Evolutionary conservation across 129 eudicot genomes (phyloP).

Genomic region (Logfia minima): DNA sequence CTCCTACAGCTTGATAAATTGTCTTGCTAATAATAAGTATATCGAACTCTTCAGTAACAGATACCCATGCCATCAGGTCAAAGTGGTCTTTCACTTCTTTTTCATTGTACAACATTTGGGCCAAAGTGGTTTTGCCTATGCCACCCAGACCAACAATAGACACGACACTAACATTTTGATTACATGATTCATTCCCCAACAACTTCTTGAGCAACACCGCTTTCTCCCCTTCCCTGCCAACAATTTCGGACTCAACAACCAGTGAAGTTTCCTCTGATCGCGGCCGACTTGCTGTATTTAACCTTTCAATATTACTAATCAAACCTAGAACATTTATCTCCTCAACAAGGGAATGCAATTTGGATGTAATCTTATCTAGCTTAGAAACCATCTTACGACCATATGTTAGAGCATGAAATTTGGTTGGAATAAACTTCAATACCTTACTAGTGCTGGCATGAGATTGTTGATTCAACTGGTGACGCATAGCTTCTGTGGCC

Average conservation of each 20-base stretch:
- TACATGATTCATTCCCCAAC: background rate
- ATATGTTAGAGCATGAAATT: background rate
- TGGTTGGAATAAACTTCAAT: background rate
- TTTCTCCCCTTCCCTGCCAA: slow-evolving; percentile 8
- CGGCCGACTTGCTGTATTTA: background rate
- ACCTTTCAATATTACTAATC: background rate
- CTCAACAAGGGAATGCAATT: background rate
- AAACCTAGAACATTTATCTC: background rate
- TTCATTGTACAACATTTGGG: background rate
- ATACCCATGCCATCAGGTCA: slow-evolving; percentile 2
- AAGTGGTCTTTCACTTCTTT: background rate
- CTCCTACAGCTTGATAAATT: background rate
- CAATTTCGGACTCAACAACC: background rate
- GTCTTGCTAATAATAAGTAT: background rate
- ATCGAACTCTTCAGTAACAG: slow-evolving; percentile 6
- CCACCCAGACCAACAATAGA: slow-evolving; percentile 7
- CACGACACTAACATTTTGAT: background rate
- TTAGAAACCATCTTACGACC: slow-evolving; percentile 2
- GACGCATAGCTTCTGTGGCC: slow-evolving; percentile 31
- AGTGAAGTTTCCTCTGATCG: background rate
- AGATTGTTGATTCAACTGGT: background rate
- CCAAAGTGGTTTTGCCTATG: background rate
- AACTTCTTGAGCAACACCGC: background rate
- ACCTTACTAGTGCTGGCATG: background rate
- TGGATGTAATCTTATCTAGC: background rate